Conservation (phyloP, 169 alveolate genomes). For the Cryptosporidium bovis region DNA sequence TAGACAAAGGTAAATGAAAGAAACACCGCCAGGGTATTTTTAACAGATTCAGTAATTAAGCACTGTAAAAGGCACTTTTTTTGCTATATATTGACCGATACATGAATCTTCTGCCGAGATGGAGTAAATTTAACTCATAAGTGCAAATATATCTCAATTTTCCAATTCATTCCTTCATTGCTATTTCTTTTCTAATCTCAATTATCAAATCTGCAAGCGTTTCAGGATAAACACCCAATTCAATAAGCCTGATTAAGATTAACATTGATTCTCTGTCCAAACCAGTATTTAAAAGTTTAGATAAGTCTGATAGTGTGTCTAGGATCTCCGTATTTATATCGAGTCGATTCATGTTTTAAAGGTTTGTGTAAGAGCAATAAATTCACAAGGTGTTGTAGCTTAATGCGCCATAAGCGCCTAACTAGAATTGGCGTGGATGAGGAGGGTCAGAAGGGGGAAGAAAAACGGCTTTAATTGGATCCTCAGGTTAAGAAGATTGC, state of each 20-base stretch:
- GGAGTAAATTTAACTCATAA: background rate
- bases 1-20: slow-evolving; percentile 36
- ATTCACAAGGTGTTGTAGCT: too few species aligned
- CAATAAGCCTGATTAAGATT: slow-evolving; percentile 23
- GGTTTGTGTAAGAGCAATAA: too few species aligned
- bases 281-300: slow-evolving; percentile 32
- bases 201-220: slow-evolving; percentile 41
- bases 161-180: background rate
- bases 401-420: too few species aligned
- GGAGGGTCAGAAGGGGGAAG: too few species aligned
- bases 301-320: slow-evolving; percentile 29
- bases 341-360: background rate
- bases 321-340: slow-evolving; percentile 15
- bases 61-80: too few species aligned
- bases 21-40: too few species aligned
- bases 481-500: too few species aligned
- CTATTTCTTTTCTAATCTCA: slow-evolving; percentile 52
- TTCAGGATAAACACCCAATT: slow-evolving; percentile 61
- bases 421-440: too few species aligned
- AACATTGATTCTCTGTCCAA: slow-evolving; percentile 47
- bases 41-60: too few species aligned
- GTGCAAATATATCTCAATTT: background rate
- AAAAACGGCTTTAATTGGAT: too few species aligned
- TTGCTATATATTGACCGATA: too few species aligned
- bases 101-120: too few species aligned